phyloP scores from a whole-genome alignment of 2,329 filamentous ascomycete species.

The Monilinia laxa region DNA sequence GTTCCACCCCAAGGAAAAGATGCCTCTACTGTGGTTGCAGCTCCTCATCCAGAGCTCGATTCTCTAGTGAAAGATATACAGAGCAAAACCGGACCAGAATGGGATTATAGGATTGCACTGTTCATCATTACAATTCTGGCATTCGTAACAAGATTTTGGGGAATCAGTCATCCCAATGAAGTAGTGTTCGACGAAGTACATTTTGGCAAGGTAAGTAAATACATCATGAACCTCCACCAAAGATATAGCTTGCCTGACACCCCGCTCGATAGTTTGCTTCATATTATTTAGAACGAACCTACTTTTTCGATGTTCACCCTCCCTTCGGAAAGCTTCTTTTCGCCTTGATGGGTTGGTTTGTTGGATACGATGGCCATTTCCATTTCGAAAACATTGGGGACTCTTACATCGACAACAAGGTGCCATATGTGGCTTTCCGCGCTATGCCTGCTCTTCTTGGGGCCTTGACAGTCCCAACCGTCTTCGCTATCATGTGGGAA shows the following conservation, averaged over 20 bases:
- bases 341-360: constrained; percentile 93
- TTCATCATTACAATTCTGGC: constrained; percentile 75
- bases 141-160: constrained; percentile 92
- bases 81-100: constrained; percentile 57
- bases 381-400: constrained; percentile 99
- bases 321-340: constrained; percentile 98
- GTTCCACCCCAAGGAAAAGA: constrained; percentile 52
- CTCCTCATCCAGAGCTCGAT: constrained; percentile 49
- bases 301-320: constrained; percentile 99
- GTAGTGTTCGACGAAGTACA: constrained; percentile 99
- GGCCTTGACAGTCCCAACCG: constrained; percentile 87
- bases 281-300: constrained; percentile 90
- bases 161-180: constrained; percentile 90
- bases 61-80: constrained; percentile 48
- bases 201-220: constrained; percentile 82
- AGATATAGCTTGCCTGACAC: constrained; percentile 22
- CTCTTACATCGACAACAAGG: constrained; percentile 94
- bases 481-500: constrained; percentile 99
- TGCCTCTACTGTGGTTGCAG: constrained; percentile 35
- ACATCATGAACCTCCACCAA: not conserved
- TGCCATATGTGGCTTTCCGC: constrained; percentile 94
- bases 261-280: constrained; percentile 61
- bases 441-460: constrained; percentile 90
- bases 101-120: constrained; percentile 81
- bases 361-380: constrained; percentile 95